Conservation (phyloP, 2,329 filamentous ascomycete genomes). For the Microdochium trichocladiopsis region DNA sequence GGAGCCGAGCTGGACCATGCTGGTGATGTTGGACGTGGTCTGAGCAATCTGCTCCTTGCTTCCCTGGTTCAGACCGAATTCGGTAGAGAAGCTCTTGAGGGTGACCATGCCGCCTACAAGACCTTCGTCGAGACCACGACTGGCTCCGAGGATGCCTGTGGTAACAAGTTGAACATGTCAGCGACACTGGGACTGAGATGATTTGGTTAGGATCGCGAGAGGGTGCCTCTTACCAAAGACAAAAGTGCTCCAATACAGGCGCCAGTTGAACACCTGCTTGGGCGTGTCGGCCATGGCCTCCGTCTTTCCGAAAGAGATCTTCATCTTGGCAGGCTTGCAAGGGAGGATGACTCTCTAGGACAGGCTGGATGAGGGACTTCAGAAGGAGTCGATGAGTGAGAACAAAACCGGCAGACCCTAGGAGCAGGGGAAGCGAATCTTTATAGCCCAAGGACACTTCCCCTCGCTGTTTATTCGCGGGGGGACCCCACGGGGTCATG, state of each 20-base stretch:
- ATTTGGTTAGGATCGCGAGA: too few species aligned
- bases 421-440: too few species aligned
- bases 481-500: too few species aligned
- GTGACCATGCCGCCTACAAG: slow-evolving; percentile 48
- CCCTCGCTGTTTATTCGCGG: too few species aligned
- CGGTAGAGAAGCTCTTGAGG: slow-evolving; percentile 34
- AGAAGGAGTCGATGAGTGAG: too few species aligned
- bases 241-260: slow-evolving; percentile 34
- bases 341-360: too few species aligned
- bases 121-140: slow-evolving; percentile 52
- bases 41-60: slow-evolving; percentile 2
- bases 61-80: slow-evolving; percentile 33
- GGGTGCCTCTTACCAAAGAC: background rate
- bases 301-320: background rate
- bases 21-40: slow-evolving; percentile 5
- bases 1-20: slow-evolving; percentile 8
- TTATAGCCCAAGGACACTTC: too few species aligned
- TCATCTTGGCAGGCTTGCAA: background rate
- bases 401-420: too few species aligned
- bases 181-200: too few species aligned
- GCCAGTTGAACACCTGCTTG: slow-evolving; percentile 51
- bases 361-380: too few species aligned
- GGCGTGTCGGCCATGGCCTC: slow-evolving; percentile 18
- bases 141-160: slow-evolving; percentile 52
- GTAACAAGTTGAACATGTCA: slow-evolving; percentile 30